Evolutionary conservation across 1,139 yeast genomes (phyloP), one percentile per base, ranked within the genome.

Genomic region (Nakaseomyces kungkrabaensis): DNA sequence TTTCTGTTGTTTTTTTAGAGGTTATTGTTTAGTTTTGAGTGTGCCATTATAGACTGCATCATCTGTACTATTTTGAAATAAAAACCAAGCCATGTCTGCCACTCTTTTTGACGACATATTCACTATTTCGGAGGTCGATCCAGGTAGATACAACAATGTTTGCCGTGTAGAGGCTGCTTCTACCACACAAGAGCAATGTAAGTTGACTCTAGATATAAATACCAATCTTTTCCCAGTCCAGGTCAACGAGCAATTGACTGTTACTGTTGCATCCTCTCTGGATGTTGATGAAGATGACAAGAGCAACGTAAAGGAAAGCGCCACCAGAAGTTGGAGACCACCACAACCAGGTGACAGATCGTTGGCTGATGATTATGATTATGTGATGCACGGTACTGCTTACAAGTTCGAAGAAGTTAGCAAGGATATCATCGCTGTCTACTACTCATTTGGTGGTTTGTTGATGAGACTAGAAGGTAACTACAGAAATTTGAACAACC

Each of bases 361-460:
- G 1, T 75, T 92, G 63, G 96, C 97, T 53, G 97, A 92, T 66
- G 97, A 92, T 65, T 92, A 89, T 71, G 98, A 94, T 67, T 94
- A 94, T 62, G 97, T 92, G 59, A 92, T 92, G 97, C 84, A 90
- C 68, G 99, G 99, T 52, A 90, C 97, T 13, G 95, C 94, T 46
- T 94, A 94, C 75, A 89, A 92, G 68, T 92, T 94, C 65, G 97
- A 92, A 67, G 98, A 92, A 70, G 82, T 84, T 56, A 59, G 60
- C 47, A 60, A 67, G 51, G 85, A 80, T 62, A 73, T 74, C 61
- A 85, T 87, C 72, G 82, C 95, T 27, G 96, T 92, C 29, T 92
- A 88, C 67, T 85, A 89, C 55, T 89, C 97, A 5, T 92, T 90
- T 68, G 99, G 99, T 49, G 99, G 99, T 5, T 77, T 92, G 60